Evolutionary conservation across 306 rosid genomes (phyloP).

Genomic region (Citrullus amarus): DNA sequence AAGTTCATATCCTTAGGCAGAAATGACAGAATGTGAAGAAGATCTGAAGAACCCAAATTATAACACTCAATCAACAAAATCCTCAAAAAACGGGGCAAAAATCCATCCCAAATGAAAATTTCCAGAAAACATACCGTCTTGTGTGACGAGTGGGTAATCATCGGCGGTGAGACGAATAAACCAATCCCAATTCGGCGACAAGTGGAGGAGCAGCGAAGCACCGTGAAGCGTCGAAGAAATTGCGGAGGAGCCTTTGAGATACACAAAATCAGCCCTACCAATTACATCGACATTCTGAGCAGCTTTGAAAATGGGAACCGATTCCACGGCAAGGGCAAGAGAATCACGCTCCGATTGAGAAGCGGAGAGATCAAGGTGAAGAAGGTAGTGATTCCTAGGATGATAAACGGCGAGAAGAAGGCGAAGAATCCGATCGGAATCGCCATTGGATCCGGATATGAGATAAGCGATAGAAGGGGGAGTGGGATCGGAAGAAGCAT

Average conservation of each 20-base stretch:
- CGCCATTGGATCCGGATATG: constrained; percentile 52
- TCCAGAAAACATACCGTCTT: constrained; percentile 52
- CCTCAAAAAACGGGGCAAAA: background rate
- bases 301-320: constrained; percentile 54
- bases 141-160: constrained; percentile 75
- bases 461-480: constrained; percentile 77
- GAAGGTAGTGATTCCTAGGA: constrained; percentile 72
- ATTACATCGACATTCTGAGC: constrained; percentile 73
- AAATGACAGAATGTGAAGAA: constrained; percentile 85
- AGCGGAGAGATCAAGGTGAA: constrained; percentile 69
- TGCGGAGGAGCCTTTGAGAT: constrained; percentile 52
- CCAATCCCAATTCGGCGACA: constrained; percentile 79
- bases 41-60: constrained; percentile 44
- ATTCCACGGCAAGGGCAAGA: constrained; percentile 48
- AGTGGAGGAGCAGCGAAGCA: constrained; percentile 61
- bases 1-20: constrained; percentile 83
- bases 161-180: constrained; percentile 54
- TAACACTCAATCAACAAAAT: constrained; percentile 17
- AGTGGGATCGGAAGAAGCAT: constrained; percentile 31
- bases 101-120: background rate
- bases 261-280: constrained; percentile 69
- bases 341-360: constrained; percentile 46
- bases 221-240: constrained; percentile 68
- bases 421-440: constrained; percentile 43
- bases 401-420: constrained; percentile 50